Evolutionary conservation across 768 basidiomycete species (phyloP).

Genomic region (Boletus tomentosulus): DNA sequence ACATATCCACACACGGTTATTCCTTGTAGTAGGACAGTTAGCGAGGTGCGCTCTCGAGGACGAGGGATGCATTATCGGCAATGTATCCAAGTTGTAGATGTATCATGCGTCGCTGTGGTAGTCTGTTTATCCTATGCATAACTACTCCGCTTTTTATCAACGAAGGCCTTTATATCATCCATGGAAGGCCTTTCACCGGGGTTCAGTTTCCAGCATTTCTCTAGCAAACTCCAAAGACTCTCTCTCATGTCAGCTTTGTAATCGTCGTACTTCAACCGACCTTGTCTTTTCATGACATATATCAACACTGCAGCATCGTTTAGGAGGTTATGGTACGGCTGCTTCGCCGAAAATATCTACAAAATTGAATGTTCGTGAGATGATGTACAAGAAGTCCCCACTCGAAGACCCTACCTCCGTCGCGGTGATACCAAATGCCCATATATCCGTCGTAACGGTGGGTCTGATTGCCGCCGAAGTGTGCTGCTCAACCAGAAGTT

Average conservation of each 20-base stretch:
- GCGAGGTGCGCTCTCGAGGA: conserved; percentile 59
- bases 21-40: conserved; percentile 60
- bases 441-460: conserved; percentile 31
- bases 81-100: conserved; percentile 25
- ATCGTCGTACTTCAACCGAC: conserved; percentile 16
- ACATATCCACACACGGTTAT: conserved; percentile 38
- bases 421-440: conserved; percentile 36
- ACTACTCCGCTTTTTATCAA: conserved; percentile 18
- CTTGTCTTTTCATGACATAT: conserved; percentile 7
- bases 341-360: conserved; percentile 23
- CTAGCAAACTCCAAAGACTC: conserved; percentile 18
- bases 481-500: conserved; percentile 24
- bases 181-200: conserved; percentile 13
- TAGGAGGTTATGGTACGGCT: conserved; percentile 16
- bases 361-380: background rate
- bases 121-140: conserved; percentile 2
- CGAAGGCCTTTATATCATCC: conserved; percentile 10
- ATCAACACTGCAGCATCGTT: conserved; percentile 18
- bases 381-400: background rate
- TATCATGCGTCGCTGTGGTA: background rate
- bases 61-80: conserved; percentile 35
- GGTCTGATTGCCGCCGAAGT: conserved; percentile 15
- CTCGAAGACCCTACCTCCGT: conserved; percentile 27
- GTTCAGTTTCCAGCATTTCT: conserved; percentile 16
- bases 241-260: conserved; percentile 17